phyloP scores from a whole-genome alignment of 2,329 filamentous ascomycete species.

The Periconia sp. region DNA sequence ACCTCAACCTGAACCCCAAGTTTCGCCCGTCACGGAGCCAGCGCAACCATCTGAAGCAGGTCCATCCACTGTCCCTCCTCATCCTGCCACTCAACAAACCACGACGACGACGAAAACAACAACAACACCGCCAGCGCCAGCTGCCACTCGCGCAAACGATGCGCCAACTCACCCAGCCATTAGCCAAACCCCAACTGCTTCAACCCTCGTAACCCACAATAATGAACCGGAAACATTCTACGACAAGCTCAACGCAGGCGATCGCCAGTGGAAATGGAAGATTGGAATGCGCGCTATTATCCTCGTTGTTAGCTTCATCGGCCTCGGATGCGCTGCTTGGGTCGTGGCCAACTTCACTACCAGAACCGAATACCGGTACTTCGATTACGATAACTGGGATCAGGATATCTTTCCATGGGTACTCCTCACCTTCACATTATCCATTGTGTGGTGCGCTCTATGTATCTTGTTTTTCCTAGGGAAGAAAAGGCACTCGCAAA shows the following conservation, averaged over 20 bases:
- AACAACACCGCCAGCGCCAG: not conserved
- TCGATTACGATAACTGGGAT: constrained; percentile 16
- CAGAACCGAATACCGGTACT: constrained; percentile 1
- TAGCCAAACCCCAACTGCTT: not conserved
- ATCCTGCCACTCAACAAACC: not conserved
- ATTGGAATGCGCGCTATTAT: constrained; percentile 20
- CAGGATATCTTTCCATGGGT: constrained; percentile 19
- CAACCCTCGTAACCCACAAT: not conserved
- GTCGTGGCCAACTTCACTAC: constrained; percentile 9
- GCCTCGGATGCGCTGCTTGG: constrained; percentile 35
- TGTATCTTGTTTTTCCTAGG: constrained; percentile 29
- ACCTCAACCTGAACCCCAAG: not conserved
- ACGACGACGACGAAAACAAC: not conserved
- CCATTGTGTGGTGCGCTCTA: constrained; percentile 32
- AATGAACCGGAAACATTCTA: constrained; percentile 5
- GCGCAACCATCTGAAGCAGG: not conserved
- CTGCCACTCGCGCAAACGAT: not conserved
- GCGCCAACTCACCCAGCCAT: not conserved
- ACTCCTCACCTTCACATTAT: constrained; percentile 33
- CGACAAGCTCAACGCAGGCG: constrained; percentile 28
- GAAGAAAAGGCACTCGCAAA: constrained; percentile 20
- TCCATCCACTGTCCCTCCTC: not conserved
- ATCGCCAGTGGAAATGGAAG: constrained; percentile 38
- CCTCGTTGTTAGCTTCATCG: constrained; percentile 30
- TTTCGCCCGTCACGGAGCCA: not conserved